phyloP scores from a whole-genome alignment of 306 rosid species.

The Carpinus viminea region DNA sequence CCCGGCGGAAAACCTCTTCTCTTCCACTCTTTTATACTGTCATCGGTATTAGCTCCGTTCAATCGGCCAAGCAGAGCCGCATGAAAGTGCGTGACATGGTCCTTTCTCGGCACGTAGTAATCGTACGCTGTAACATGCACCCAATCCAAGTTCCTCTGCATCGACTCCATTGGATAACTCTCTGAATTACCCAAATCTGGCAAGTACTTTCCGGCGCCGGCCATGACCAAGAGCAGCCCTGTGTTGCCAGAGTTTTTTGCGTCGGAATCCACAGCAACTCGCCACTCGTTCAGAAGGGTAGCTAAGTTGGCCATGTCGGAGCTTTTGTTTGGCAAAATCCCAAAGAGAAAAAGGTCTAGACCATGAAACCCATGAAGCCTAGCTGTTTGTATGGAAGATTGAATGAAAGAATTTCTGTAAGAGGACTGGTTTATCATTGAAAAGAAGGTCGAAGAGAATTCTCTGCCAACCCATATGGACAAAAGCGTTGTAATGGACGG shows the following conservation, averaged over 20 bases:
- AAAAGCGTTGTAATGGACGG: conserved; percentile 26
- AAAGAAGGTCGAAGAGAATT: conserved; percentile 3
- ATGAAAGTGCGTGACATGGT: conserved; percentile 24
- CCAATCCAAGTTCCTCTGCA: conserved; percentile 34
- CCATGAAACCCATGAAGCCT: conserved; percentile 36
- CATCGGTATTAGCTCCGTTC: conserved; percentile 24
- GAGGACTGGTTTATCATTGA: conserved; percentile 23
- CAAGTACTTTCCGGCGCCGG: neutral
- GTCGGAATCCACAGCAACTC: conserved; percentile 24
- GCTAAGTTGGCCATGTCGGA: conserved; percentile 12
- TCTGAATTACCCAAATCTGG: conserved; percentile 13
- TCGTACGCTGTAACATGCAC: conserved; percentile 17
- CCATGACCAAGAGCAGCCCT: conserved; percentile 18
- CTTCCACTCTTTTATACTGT: conserved; percentile 23
- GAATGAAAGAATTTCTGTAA: conserved; percentile 22
- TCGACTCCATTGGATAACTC: conserved; percentile 22
- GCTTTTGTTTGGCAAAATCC: conserved; percentile 20
- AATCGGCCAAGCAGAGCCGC: conserved; percentile 28
- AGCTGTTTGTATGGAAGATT: conserved; percentile 32
- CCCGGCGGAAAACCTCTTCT: conserved; percentile 18
- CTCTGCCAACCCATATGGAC: conserved; percentile 33
- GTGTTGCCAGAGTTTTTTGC: conserved; percentile 11
- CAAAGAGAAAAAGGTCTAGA: conserved; percentile 8
- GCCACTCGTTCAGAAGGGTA: conserved; percentile 31
- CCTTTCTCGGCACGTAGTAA: conserved; percentile 24